A percentile compares a stretch with the other conserved stretches of the same genome.
Evolutionary conservation across 1,139 yeast species (phyloP).

Genomic region (Candida buenavistaensis): DNA sequence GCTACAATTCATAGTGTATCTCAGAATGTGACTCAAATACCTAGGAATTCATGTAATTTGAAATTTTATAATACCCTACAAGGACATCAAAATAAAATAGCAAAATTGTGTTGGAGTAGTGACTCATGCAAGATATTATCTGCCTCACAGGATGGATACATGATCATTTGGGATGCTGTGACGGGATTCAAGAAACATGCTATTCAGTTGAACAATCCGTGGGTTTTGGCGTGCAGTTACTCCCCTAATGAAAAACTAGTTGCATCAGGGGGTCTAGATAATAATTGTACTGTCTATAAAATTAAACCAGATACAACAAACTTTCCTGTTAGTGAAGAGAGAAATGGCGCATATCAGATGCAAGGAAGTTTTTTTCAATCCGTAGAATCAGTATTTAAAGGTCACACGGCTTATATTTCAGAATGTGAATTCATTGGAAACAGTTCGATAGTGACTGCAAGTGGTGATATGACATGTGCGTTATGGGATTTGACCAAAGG

Average conservation of each 20-base stretch:
- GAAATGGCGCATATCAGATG: conserved; percentile 15
- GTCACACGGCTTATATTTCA: conserved; percentile 82
- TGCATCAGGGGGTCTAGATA: conserved; percentile 85
- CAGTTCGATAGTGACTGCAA: conserved; percentile 61
- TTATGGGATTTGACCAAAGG: conserved; percentile 79
- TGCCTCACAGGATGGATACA: conserved; percentile 85
- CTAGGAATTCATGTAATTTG: conserved; percentile 33
- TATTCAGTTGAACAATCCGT: conserved; percentile 67
- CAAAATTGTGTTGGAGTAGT: conserved; percentile 66
- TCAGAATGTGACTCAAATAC: conserved; percentile 25
- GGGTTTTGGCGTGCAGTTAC: conserved; percentile 76
- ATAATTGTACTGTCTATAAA: conserved; percentile 70
- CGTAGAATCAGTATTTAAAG: conserved; percentile 60
- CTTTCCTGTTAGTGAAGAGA: conserved; percentile 10
- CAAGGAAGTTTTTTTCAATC: conserved; percentile 37
- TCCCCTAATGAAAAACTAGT: conserved; percentile 65
- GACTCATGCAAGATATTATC: conserved; percentile 63
- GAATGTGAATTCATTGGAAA: conserved; percentile 63
- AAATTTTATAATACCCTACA: conserved; percentile 44
- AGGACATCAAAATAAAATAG: conserved; percentile 79
- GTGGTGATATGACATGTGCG: conserved; percentile 82
- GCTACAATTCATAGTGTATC: conserved; percentile 45
- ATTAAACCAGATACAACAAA: conserved; percentile 26
- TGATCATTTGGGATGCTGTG: conserved; percentile 80
- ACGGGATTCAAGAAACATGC: conserved; percentile 75